Conservation (phyloP, 2,329 filamentous ascomycete genomes). For the Fusarium armeniacum region DNA sequence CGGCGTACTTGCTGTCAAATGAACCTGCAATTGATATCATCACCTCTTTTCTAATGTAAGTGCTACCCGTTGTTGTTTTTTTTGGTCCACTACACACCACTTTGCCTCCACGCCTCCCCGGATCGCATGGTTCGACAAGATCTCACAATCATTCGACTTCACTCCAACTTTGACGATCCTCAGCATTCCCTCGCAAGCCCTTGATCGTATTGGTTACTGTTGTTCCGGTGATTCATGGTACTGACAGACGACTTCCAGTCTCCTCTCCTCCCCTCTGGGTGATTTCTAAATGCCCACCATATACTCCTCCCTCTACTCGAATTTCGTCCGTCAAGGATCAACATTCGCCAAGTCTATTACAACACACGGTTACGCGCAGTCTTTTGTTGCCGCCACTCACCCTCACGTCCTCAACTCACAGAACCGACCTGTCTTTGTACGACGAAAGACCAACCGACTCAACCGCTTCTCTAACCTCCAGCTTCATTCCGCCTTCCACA, state of each 20-base stretch:
- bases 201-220: slow-evolving; percentile 16
- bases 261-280: slow-evolving; percentile 70
- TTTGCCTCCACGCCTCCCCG: slow-evolving; percentile 39
- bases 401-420: slow-evolving; percentile 81
- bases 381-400: slow-evolving; percentile 94
- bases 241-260: slow-evolving; percentile 57
- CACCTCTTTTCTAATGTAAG: slow-evolving; percentile 75
- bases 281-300: slow-evolving; percentile 91
- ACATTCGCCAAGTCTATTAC: slow-evolving; percentile 87
- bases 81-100: slow-evolving; percentile 46
- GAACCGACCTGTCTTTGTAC: slow-evolving; percentile 73
- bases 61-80: slow-evolving; percentile 31
- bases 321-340: slow-evolving; percentile 97
- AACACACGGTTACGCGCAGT: slow-evolving; percentile 97
- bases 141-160: slow-evolving; percentile 50
- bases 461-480: slow-evolving; percentile 69
- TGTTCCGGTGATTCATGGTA: slow-evolving; percentile 23
- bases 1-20: slow-evolving; percentile 91
- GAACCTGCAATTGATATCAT: slow-evolving; percentile 87
- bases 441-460: slow-evolving; percentile 68
- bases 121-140: slow-evolving; percentile 49
- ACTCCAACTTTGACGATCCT: slow-evolving; percentile 40
- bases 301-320: slow-evolving; percentile 77
- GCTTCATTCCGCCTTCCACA: slow-evolving; percentile 84
- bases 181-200: slow-evolving; percentile 35